Evolutionary conservation across 75 land plant genomes (phyloP).

Genomic region (Isoetes taiwanensis): DNA sequence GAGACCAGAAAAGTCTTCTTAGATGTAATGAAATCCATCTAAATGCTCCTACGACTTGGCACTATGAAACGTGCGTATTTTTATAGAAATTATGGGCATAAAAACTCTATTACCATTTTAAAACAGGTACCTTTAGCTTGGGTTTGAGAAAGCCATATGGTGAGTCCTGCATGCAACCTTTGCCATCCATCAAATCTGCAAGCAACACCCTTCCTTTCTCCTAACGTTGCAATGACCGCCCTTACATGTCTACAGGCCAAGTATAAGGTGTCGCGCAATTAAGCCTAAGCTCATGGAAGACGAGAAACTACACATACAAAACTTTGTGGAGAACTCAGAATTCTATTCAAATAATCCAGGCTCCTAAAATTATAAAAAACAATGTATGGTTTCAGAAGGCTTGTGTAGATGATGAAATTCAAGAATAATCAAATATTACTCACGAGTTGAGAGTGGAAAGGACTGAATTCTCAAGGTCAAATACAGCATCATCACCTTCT

Average conservation of each 20-base stretch:
- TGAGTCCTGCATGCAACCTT: constrained; percentile 72
- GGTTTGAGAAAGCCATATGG: constrained; percentile 65
- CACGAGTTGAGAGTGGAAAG: constrained; percentile 71
- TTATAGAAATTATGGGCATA: too few relatives aligned
- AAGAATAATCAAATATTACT: background rate
- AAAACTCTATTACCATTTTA: constrained; percentile 17
- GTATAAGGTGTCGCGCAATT: too few relatives aligned
- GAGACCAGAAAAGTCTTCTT: background rate
- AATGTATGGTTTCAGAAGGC: too few relatives aligned
- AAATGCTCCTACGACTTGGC: background rate
- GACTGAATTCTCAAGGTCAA: constrained; percentile 55
- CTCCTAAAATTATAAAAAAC: too few relatives aligned
- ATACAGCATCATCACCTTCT: constrained; percentile 65
- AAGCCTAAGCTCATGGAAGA: too few relatives aligned
- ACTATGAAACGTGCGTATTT: too few relatives aligned
- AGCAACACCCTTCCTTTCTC: constrained; percentile 70
- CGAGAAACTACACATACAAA: too few relatives aligned
- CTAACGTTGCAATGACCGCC: constrained; percentile 67
- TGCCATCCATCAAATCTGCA: constrained; percentile 50
- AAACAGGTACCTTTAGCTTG: constrained; percentile 41
- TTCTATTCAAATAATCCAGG: too few relatives aligned
- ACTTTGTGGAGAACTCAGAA: too few relatives aligned
- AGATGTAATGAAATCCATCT: background rate
- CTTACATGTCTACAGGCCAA: constrained; percentile 50
- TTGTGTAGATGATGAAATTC: too few relatives aligned